Evolutionary conservation across 2,329 filamentous ascomycete genomes (phyloP), one percentile per base, ranked within the genome.

Genomic region (Paraphaeosphaeria minitans): DNA sequence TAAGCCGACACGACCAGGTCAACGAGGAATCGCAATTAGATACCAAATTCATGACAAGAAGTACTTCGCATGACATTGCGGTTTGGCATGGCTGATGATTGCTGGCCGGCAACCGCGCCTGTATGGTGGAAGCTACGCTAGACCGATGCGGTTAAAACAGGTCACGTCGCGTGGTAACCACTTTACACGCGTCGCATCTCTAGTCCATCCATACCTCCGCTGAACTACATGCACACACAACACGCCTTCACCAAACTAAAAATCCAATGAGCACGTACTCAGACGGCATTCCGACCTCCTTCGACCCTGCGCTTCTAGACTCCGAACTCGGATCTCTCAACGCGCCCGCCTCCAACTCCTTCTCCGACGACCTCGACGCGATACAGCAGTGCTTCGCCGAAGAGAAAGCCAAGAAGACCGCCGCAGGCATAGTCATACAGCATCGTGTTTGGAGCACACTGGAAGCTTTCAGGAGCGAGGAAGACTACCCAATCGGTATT

Each of bases 401-500:
- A 63, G 74, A 74, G 16, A 77, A 66, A 29, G 70, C 71, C 29
- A 72, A 69, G 55, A 82, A 82, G 66, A 80, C 71, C 19, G 76
- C 70, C 43, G 68, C 76, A 49, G 77, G 80, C 31, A 71, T 82
- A 16, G 82, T 84, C 6, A 83, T 85, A 53, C 81, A 83, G 55
- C 80, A 85, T 65, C 75, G 83, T 55, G 77, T 77, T 57, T 84
- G 81, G 79, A 78, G 77, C 46, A 62, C 78, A 10, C 64, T 64
- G 39, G 82, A 84, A 41, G 74, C 77, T 16, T 85, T 85, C 64
- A 74, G 76, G 58, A 84, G 82, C 62, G 83, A 85, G 57, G 78
- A 75, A 50, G 79, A 82, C 39, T 55, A 65, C n/a, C 33, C 63
- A 46, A 69, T 74, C 64, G 74, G 75, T 78, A 76, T 59, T 64